A percentile compares a stretch with the other conserved stretches of the same genome.
Conservation (phyloP, 2,329 filamentous ascomycete species). For the Thelonectria blattea region DNA sequence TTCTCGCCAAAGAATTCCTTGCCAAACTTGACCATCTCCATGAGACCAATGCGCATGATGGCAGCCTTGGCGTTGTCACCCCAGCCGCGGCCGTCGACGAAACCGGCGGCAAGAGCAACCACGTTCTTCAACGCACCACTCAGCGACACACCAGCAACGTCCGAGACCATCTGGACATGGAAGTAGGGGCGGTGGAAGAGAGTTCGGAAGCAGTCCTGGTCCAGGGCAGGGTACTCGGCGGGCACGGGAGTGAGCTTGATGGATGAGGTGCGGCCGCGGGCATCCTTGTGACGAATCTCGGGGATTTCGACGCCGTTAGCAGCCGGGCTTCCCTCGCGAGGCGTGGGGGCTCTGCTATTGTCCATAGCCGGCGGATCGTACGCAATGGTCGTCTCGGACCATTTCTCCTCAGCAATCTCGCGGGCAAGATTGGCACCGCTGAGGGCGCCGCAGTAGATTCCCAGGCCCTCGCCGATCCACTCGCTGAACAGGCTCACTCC, state of each 20-base stretch:
- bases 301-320: slow-evolving; percentile 59
- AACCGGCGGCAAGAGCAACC: slow-evolving; percentile 91
- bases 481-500: slow-evolving; percentile 92
- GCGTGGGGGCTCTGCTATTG: slow-evolving; percentile 70
- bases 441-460: slow-evolving; percentile 95
- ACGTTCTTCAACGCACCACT: slow-evolving; percentile 97
- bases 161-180: slow-evolving; percentile 90
- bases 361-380: slow-evolving; percentile 94
- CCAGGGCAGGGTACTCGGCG: slow-evolving; percentile 81
- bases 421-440: slow-evolving; percentile 96
- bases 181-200: slow-evolving; percentile 98
- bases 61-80: slow-evolving; percentile 99
- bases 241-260: slow-evolving; percentile 78
- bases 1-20: slow-evolving; percentile 90
- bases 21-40: slow-evolving; percentile 97
- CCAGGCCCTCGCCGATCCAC: slow-evolving; percentile 86
- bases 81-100: slow-evolving; percentile 95
- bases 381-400: slow-evolving; percentile 94
- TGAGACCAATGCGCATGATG: slow-evolving; percentile 92
- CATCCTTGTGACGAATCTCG: slow-evolving; percentile 70
- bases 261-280: slow-evolving; percentile 69
- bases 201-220: slow-evolving; percentile 80
- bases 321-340: slow-evolving; percentile 54
- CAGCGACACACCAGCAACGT: slow-evolving; percentile 96
- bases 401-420: slow-evolving; percentile 95